Base-by-base conservation (phyloP, 345 rosid species). In the Clausena lansium region DNA sequence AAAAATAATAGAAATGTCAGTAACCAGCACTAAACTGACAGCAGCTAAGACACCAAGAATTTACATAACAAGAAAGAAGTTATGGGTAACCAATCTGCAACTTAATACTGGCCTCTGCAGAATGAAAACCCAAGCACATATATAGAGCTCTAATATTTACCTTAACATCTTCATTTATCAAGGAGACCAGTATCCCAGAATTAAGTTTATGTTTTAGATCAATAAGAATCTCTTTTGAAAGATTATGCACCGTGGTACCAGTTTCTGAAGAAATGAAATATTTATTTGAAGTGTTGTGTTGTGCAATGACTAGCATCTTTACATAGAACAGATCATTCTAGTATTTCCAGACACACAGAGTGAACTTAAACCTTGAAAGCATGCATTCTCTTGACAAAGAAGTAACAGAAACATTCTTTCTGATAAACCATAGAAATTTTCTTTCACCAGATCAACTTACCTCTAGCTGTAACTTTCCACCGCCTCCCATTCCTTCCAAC, bases 401-500 rank as follows among this genome's bases (percentile, higher is more conserved):
- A 75, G 33, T 75, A 74, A 60, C 39, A 52, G 55, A 45, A 28
- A 67, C 58, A 47, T 50, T 54, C 45, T 64, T 58, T 67, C 73
- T 54, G 35, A 36, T 28, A n/a, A 28, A 69, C 27, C 35, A 36
- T 19, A 10, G 66, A 69, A 74, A 1, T n/a, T 4, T 61, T 76
- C 70, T 63, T 78, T 68, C 32, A 70, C 79, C 63, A 55, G 74
- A 74, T 38, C 65, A 68, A 75, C 86, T 81, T 84, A 93, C 99
- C 97, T 95, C 99, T 65, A 93, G 78, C 83, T 84, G 87, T 84
- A 95, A 77, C 85, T 88, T 92, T 73, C 98, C 98, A 69, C 98
- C 98, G 65, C 98, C 93, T 60, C 98, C 99, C 90, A 93, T 95
- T 71, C 99, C 98, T 84, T 93, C 98, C 88, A 95, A 87, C 82